A percentile compares a stretch with the other conserved stretches of the same genome.
These are phyloP conservation scores for Phytophthora europaea DNA, from an alignment of 352 stramenopile genomes.

Conservation along the genomic window DNA sequence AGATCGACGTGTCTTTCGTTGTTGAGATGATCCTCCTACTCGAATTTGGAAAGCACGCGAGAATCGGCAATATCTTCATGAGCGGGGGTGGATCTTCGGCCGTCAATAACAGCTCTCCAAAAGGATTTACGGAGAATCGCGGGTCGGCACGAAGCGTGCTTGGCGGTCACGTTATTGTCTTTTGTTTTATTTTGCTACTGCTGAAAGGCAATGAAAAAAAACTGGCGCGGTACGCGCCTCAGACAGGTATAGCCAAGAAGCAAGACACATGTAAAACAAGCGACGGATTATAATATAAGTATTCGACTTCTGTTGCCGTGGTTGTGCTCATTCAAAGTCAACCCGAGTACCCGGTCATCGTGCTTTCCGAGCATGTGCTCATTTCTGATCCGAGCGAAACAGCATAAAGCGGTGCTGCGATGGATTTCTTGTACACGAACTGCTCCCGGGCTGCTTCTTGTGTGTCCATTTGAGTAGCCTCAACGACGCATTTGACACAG, in stretches of 20 bases:
- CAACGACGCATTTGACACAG: constrained; percentile 35
- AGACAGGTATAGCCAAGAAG: too few species aligned
- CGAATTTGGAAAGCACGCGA: too few species aligned
- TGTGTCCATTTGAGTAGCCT: constrained; percentile 25
- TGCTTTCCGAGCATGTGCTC: neutral
- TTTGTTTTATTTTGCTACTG: neutral
- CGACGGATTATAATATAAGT: neutral
- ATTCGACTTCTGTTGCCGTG: neutral
- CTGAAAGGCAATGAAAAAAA: neutral
- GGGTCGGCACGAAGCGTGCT: neutral
- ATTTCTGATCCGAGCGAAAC: neutral
- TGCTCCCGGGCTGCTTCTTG: constrained; percentile 20
- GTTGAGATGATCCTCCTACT: too few species aligned
- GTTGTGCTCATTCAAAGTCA: too few species aligned
- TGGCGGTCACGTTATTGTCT: too few species aligned
- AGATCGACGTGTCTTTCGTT: too few species aligned
- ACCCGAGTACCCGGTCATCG: neutral
- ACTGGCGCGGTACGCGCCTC: neutral
- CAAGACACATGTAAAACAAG: neutral
- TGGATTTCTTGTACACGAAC: constrained; percentile 14
- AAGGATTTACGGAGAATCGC: neutral
- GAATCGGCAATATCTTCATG: too few species aligned
- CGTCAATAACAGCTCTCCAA: neutral
- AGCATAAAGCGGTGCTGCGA: neutral
- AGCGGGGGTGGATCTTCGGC: neutral